A percentile compares a stretch with the other conserved stretches of the same genome.
These are phyloP conservation scores for Aspergillus aculeatus DNA, from an alignment of 2,329 filamentous ascomycete species.

Conservation along the genomic window DNA sequence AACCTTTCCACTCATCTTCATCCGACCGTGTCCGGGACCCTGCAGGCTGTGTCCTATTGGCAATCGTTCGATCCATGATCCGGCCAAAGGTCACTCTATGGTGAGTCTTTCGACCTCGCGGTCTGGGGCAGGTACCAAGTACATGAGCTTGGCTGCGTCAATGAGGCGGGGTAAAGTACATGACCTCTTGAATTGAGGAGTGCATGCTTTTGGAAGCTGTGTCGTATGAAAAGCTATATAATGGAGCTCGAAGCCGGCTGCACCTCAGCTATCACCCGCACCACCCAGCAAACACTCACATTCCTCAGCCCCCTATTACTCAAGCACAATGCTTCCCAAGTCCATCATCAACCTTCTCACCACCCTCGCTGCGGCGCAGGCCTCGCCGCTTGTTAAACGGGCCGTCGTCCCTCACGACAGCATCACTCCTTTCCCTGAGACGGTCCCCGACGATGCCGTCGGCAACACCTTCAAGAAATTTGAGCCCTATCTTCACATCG, in stretches of 20 bases:
- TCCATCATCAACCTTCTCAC: not conserved
- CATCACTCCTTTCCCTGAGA: not conserved
- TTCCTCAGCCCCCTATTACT: not conserved
- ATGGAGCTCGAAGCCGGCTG: not conserved
- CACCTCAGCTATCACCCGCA: not conserved
- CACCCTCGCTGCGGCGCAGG: not conserved
- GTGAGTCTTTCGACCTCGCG: not conserved
- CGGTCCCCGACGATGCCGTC: not conserved
- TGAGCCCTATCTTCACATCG: constrained; percentile 4
- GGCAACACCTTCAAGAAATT: constrained; percentile 1
- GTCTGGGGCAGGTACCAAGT: not conserved
- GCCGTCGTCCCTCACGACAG: not conserved
- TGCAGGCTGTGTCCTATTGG: not conserved
- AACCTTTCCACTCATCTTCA: not conserved
- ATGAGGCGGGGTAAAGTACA: not conserved
- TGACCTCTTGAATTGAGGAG: not conserved
- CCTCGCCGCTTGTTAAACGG: not conserved
- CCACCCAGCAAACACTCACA: not conserved
- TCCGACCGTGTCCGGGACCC: not conserved
- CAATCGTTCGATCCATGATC: not conserved
- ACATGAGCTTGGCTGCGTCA: not conserved
- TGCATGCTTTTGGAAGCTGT: not conserved
- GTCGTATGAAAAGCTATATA: not conserved
- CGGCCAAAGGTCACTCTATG: not conserved
- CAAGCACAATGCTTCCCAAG: not conserved